Evolutionary conservation across 371 early-diverging fungal species (phyloP).

Genomic region (Mucor lusitanicus): DNA sequence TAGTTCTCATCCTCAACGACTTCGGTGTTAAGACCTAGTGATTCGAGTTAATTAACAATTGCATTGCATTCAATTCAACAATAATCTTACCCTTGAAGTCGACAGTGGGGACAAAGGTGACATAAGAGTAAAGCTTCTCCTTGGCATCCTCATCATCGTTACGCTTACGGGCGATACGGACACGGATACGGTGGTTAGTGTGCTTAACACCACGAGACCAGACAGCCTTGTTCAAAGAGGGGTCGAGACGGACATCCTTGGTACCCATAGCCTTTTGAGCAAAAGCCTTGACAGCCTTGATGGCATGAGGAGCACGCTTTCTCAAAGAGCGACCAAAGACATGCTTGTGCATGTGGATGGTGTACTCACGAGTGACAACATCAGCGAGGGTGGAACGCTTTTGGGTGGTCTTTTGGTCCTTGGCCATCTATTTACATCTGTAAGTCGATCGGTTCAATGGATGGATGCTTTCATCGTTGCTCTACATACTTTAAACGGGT

Average conservation of each 20-base stretch:
- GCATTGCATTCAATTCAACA: not conserved
- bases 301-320: slow-evolving; percentile 93
- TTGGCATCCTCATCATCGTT: slow-evolving; percentile 93
- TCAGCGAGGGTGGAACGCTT: slow-evolving; percentile 68
- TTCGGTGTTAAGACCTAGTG: slow-evolving; percentile 12
- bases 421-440: slow-evolving; percentile 39
- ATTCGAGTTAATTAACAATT: not conserved
- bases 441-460: not conserved
- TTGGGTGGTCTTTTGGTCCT: slow-evolving; percentile 44
- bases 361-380: slow-evolving; percentile 91
- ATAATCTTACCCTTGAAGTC: slow-evolving; percentile 76
- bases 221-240: slow-evolving; percentile 78
- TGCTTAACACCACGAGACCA: slow-evolving; percentile 92
- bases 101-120: slow-evolving; percentile 81
- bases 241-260: slow-evolving; percentile 80
- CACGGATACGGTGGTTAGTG: slow-evolving; percentile 91
- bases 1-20: slow-evolving; percentile 17
- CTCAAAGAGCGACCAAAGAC: slow-evolving; percentile 87
- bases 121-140: slow-evolving; percentile 93
- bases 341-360: slow-evolving; percentile 93
- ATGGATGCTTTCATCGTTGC: not conserved
- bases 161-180: slow-evolving; percentile 89
- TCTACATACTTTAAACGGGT: slow-evolving; percentile 2
- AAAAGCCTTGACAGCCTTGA: slow-evolving; percentile 89
- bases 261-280: slow-evolving; percentile 91